Conservation (phyloP, 371 early-diverging fungal genomes). For the Zychaea mexicana region DNA sequence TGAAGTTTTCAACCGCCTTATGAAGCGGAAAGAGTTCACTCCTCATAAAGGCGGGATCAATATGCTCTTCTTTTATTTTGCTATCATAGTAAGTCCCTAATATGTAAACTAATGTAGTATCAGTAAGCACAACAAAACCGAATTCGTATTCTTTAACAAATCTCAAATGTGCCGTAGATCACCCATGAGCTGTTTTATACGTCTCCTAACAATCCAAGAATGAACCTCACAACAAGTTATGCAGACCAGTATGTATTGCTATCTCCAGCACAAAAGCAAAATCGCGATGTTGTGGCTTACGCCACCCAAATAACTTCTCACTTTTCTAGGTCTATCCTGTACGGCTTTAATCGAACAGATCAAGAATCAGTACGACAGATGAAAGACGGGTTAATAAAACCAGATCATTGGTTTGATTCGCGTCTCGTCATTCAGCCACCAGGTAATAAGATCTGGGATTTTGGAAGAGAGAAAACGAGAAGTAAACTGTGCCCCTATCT, state of each 20-base stretch:
- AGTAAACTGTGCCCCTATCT: no score
- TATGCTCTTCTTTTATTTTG: slow-evolving; percentile 48
- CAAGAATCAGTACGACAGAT: slow-evolving; percentile 44
- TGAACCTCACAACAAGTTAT: slow-evolving; percentile 53
- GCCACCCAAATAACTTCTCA: no score
- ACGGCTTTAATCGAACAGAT: slow-evolving; percentile 41
- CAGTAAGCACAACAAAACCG: no score
- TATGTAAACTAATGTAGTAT: no score
- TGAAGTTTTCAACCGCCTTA: slow-evolving; percentile 34
- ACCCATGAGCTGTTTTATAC: slow-evolving; percentile 61
- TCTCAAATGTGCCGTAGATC: slow-evolving; percentile 19
- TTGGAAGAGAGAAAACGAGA: no score
- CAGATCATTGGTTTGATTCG: slow-evolving; percentile 55
- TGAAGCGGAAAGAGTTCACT: slow-evolving; percentile 35
- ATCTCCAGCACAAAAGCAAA: no score
- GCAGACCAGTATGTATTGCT: slow-evolving; percentile 48
- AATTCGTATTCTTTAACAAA: not conserved
- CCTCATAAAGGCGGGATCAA: slow-evolving; percentile 43
- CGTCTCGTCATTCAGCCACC: slow-evolving; percentile 52
- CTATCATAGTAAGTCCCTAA: slow-evolving; percentile 20
- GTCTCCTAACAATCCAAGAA: slow-evolving; percentile 33
- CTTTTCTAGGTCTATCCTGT: slow-evolving; percentile 45
- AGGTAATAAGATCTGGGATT: no score
- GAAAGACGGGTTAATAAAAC: slow-evolving; percentile 45
- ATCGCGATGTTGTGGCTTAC: no score